Conservation (phyloP, 2,329 filamentous ascomycete species). For the Leptographium galeiforme region DNA sequence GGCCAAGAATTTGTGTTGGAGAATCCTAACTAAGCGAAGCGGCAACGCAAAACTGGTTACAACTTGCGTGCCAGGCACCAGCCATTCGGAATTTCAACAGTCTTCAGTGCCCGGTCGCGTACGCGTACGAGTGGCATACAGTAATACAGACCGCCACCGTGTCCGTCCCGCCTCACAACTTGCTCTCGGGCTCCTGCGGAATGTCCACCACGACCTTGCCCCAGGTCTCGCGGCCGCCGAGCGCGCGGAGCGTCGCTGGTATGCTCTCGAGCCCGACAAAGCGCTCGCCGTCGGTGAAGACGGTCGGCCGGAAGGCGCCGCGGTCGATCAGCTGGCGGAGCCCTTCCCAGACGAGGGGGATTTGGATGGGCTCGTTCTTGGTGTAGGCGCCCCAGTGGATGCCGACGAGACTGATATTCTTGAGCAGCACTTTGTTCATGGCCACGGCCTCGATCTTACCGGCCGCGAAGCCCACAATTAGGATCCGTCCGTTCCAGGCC, state of each 20-base stretch:
- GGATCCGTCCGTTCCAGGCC: slow-evolving; percentile 79
- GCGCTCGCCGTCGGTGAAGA: slow-evolving; percentile 60
- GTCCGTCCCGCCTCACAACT: slow-evolving; percentile 35
- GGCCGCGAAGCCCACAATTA: slow-evolving; percentile 82
- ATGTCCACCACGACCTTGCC: slow-evolving; percentile 91
- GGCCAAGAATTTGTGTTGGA: too few relatives aligned
- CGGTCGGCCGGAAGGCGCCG: slow-evolving; percentile 70
- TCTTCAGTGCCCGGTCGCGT: too few relatives aligned
- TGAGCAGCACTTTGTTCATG: slow-evolving; percentile 81
- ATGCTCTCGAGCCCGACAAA: slow-evolving; percentile 75
- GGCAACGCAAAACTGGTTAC: too few relatives aligned
- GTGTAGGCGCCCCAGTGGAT: slow-evolving; percentile 86
- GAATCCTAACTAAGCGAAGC: too few relatives aligned
- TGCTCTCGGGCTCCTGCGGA: slow-evolving; percentile 49
- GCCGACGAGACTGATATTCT: slow-evolving; percentile 84
- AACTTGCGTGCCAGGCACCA: too few relatives aligned
- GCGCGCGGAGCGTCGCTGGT: slow-evolving; percentile 58
- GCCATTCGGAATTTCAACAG: too few relatives aligned
- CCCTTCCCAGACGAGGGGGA: slow-evolving; percentile 66
- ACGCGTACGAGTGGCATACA: too few relatives aligned
- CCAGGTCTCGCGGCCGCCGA: slow-evolving; percentile 79
- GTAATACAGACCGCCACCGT: too few relatives aligned
- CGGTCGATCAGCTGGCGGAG: slow-evolving; percentile 64
- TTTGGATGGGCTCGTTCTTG: slow-evolving; percentile 54
- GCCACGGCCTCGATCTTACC: slow-evolving; percentile 83